A percentile compares a stretch with the other conserved stretches of the same genome.
Conservation (phyloP, 371 early-diverging fungal genomes). For the Rhizopus delemar region DNA sequence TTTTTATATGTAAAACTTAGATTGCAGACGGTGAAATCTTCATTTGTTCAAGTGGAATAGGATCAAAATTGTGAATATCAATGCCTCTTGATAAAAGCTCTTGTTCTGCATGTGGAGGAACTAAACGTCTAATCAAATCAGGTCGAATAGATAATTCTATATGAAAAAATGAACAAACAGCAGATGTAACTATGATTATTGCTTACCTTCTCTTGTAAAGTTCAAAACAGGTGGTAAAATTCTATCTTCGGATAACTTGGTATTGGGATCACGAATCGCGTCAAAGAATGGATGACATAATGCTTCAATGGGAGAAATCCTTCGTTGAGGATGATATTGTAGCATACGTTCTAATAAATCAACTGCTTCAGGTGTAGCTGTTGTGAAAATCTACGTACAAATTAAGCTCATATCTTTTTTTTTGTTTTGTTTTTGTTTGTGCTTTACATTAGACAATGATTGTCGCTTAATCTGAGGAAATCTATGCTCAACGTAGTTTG, state of each 20-base stretch:
- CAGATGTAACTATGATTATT: background rate
- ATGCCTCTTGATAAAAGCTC: slow-evolving; percentile 55
- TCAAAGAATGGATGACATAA: slow-evolving; percentile 96
- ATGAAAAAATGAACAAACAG: background rate
- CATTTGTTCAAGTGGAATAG: slow-evolving; percentile 46
- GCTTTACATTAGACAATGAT: slow-evolving; percentile 76
- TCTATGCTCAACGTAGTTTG: slow-evolving; percentile 95
- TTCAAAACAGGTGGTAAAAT: slow-evolving; percentile 88
- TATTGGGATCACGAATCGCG: slow-evolving; percentile 82
- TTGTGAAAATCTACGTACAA: slow-evolving; percentile 56
- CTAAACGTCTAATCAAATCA: slow-evolving; percentile 58
- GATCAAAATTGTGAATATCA: slow-evolving; percentile 50
- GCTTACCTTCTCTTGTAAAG: slow-evolving; percentile 75
- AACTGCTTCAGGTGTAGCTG: slow-evolving; percentile 79
- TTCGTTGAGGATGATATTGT: slow-evolving; percentile 89
- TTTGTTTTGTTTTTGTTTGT: too few relatives aligned
- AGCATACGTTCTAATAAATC: slow-evolving; percentile 86
- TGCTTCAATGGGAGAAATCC: slow-evolving; percentile 91
- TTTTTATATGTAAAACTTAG: slow-evolving; percentile 5
- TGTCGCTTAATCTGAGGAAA: slow-evolving; percentile 97
- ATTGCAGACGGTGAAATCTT: slow-evolving; percentile 33
- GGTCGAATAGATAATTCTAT: slow-evolving; percentile 56
- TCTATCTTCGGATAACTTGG: slow-evolving; percentile 74
- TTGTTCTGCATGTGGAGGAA: slow-evolving; percentile 65
- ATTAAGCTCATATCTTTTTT: too few relatives aligned